Evolutionary conservation across 768 basidiomycete genomes (phyloP).

Genomic region (Plicaturopsis crispa): DNA sequence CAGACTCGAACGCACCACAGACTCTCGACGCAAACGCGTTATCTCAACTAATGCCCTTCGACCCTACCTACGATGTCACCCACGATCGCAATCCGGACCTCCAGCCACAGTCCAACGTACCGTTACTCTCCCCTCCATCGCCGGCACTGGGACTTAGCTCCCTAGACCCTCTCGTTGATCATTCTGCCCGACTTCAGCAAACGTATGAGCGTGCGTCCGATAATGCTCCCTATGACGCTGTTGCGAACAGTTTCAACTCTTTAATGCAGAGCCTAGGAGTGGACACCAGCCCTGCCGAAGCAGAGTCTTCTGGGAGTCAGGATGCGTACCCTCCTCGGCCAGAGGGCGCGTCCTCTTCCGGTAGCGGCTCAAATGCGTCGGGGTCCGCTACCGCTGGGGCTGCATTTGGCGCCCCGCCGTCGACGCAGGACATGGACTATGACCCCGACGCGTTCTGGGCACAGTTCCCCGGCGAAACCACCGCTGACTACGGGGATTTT

Average conservation of each 20-base stretch:
- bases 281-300: neutral
- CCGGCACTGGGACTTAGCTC: neutral
- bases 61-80: too few relatives aligned
- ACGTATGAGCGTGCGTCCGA: neutral
- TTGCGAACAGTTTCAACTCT: neutral
- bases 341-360: too few relatives aligned
- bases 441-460: conserved; percentile 32
- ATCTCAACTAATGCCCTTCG: too few relatives aligned
- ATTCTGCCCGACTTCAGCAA: neutral
- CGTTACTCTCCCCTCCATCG: too few relatives aligned
- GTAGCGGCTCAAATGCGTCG: too few relatives aligned
- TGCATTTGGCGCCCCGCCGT: too few relatives aligned
- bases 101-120: too few relatives aligned
- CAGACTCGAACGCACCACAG: too few relatives aligned
- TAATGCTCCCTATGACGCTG: neutral
- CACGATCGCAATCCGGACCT: too few relatives aligned
- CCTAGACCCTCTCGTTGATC: neutral
- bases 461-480: conserved; percentile 23
- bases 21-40: too few relatives aligned
- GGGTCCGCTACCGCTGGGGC: too few relatives aligned
- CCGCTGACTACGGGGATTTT: conserved; percentile 22
- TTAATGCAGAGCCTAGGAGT: neutral
- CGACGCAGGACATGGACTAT: conserved; percentile 27
- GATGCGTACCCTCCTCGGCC: too few relatives aligned
- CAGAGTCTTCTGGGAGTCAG: neutral